Percentiles rank a stretch among this genome's conserved stretches.
phyloP scores from a whole-genome alignment of 73 alveolate species.

The Tetrahymena elliotti region DNA sequence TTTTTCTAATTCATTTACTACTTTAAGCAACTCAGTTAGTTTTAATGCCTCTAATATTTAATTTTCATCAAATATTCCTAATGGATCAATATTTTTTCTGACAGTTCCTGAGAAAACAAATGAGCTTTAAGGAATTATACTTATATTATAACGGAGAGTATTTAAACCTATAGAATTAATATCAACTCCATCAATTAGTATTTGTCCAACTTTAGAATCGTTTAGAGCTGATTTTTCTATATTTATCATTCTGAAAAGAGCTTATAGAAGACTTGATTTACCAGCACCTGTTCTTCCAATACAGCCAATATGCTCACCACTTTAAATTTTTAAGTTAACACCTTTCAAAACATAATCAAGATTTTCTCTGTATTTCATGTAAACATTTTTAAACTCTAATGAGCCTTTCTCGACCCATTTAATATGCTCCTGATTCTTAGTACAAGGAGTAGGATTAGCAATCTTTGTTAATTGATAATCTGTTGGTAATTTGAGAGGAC shows the following conservation, averaged over 20 bases:
- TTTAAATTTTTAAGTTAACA: constrained; percentile 55
- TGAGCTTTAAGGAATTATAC: constrained; percentile 68
- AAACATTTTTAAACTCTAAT: constrained; percentile 31
- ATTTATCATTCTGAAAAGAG: constrained; percentile 40
- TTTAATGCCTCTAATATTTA: constrained; percentile 44
- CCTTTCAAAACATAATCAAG: constrained; percentile 62
- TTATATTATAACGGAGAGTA: constrained; percentile 44
- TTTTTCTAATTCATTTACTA: constrained; percentile 10
- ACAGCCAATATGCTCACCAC: constrained; percentile 79
- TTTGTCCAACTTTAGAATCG: not conserved
- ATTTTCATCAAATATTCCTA: constrained; percentile 38
- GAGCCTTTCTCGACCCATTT: constrained; percentile 11
- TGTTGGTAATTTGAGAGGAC: not conserved
- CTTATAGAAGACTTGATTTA: constrained; percentile 71
- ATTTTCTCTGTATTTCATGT: constrained; percentile 79
- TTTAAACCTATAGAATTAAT: constrained; percentile 49
- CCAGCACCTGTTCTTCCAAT: constrained; percentile 98
- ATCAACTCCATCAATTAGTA: constrained; percentile 56
- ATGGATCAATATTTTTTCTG: constrained; percentile 75
- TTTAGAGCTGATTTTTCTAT: constrained; percentile 6
- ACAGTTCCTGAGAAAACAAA: constrained; percentile 56
- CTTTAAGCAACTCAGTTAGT: constrained; percentile 12
- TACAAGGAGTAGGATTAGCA: constrained; percentile 38
- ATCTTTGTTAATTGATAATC: constrained; percentile 24
- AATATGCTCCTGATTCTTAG: constrained; percentile 28